These are phyloP conservation scores for Lavandula angustifolia DNA, from an alignment of 257 asterid species.

Conservation along the genomic window DNA sequence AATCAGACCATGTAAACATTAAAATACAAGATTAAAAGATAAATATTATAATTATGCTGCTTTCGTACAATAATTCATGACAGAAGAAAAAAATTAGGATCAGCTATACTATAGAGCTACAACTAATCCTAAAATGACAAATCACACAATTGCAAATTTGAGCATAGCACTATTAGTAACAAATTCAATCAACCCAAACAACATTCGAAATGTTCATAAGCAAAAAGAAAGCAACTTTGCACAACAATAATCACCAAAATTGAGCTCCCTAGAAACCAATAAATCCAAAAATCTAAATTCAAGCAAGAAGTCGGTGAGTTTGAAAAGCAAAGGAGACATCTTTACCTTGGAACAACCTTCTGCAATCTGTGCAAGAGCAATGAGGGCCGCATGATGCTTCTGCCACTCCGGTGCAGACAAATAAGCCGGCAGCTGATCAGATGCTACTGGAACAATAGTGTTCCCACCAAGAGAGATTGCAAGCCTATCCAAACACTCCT, in stretches of 20 bases:
- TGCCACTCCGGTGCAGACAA: slow-evolving; percentile 91
- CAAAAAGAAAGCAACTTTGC: neutral
- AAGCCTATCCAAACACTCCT: slow-evolving; percentile 92
- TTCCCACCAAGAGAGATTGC: slow-evolving; percentile 87
- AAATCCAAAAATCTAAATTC: neutral
- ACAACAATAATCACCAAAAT: neutral
- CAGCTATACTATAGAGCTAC: neutral
- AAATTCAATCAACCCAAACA: slow-evolving; percentile 2
- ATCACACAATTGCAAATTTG: neutral
- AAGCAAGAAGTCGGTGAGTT: neutral
- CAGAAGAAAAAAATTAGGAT: neutral
- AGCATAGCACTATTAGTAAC: neutral
- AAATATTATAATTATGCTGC: neutral
- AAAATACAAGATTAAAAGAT: neutral
- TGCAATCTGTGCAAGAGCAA: slow-evolving; percentile 93
- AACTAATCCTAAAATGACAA: too few species aligned
- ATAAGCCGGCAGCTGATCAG: slow-evolving; percentile 73
- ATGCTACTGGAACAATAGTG: slow-evolving; percentile 89
- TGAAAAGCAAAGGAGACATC: neutral
- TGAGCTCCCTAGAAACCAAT: too few species aligned
- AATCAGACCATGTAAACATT: neutral
- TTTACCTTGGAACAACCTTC: slow-evolving; percentile 94
- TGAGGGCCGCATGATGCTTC: slow-evolving; percentile 87
- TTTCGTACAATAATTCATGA: neutral
- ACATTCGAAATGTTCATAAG: neutral